phyloP scores from a whole-genome alignment of 1,139 yeast species.

The Scheffersomyces parashehatae region DNA sequence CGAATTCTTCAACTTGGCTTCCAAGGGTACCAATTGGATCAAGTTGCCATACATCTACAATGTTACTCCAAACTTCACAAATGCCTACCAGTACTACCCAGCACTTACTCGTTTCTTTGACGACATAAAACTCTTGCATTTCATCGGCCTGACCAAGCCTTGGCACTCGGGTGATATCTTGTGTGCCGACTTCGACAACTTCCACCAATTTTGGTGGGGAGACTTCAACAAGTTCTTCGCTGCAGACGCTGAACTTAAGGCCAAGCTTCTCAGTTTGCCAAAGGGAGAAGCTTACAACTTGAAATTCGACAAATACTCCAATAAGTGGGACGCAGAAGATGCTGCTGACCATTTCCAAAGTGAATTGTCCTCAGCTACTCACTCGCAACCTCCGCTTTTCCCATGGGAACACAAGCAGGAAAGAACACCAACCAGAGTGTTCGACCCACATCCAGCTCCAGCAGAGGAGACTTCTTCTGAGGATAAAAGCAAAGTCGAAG shows the following conservation, averaged over 20 bases:
- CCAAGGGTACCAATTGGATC: slow-evolving; percentile 23
- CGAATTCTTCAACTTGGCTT: slow-evolving; percentile 23
- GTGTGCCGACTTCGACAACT: slow-evolving; percentile 18
- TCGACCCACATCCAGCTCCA: slow-evolving; percentile 7
- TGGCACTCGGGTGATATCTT: slow-evolving; percentile 21
- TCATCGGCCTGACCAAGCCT: slow-evolving; percentile 30
- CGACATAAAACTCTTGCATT: slow-evolving; percentile 30
- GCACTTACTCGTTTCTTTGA: slow-evolving; percentile 29
- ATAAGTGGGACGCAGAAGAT: slow-evolving; percentile 26
- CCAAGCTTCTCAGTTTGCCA: slow-evolving; percentile 12
- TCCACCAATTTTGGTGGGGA: slow-evolving; percentile 40
- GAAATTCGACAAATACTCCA: slow-evolving; percentile 27
- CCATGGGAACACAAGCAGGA: slow-evolving; percentile 44
- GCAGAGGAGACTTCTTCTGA: slow-evolving; percentile 2
- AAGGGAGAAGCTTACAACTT: slow-evolving; percentile 41
- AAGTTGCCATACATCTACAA: slow-evolving; percentile 32
- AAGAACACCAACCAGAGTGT: slow-evolving; percentile 15
- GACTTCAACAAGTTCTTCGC: slow-evolving; percentile 25
- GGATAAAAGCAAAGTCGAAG: slow-evolving; percentile 3
- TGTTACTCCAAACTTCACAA: slow-evolving; percentile 28
- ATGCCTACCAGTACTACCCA: slow-evolving; percentile 33
- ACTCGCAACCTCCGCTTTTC: slow-evolving; percentile 31
- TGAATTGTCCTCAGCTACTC: slow-evolving; percentile 3
- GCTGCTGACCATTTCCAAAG: slow-evolving; percentile 4
- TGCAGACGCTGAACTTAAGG: slow-evolving; percentile 6